Conservation (phyloP, 129 eudicot species). For the Sambucus nigra region DNA sequence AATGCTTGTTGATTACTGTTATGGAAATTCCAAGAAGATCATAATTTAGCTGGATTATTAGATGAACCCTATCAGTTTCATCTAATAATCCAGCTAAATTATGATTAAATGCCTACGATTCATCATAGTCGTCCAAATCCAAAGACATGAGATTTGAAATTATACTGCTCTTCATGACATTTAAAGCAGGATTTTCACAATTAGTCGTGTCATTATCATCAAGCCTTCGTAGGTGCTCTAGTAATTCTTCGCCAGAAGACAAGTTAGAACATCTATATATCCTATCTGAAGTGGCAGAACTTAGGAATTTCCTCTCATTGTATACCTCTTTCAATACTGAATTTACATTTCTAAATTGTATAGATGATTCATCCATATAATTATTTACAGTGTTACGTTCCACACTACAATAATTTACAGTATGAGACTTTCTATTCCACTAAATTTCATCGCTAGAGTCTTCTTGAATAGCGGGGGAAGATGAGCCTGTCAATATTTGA, state of each 20-base stretch:
- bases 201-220: slow-evolving; percentile 35
- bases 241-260: slow-evolving; percentile 79
- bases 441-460: slow-evolving; percentile 19
- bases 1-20: slow-evolving; percentile 39
- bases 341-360: slow-evolving; percentile 24
- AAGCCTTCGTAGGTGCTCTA: slow-evolving; percentile 71
- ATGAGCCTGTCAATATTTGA: slow-evolving; percentile 27
- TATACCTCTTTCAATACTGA: slow-evolving; percentile 29
- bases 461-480: slow-evolving; percentile 25
- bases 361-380: slow-evolving; percentile 31
- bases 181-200: slow-evolving; percentile 36
- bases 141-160: slow-evolving; percentile 66
- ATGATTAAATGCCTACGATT: slow-evolving; percentile 29
- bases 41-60: too few species aligned
- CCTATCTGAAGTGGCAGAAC: slow-evolving; percentile 68
- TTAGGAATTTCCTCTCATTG: slow-evolving; percentile 59
- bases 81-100: slow-evolving; percentile 30
- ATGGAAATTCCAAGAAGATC: slow-evolving; percentile 43
- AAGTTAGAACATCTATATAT: slow-evolving; percentile 58
- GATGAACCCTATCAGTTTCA: slow-evolving; percentile 30
- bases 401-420: slow-evolving; percentile 20
- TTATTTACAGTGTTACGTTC: slow-evolving; percentile 29
- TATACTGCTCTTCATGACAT: slow-evolving; percentile 57
- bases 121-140: slow-evolving; percentile 52
- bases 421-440: slow-evolving; percentile 20